phyloP scores from a whole-genome alignment of 352 stramenopile genomes.

The Pythium dissimile region DNA sequence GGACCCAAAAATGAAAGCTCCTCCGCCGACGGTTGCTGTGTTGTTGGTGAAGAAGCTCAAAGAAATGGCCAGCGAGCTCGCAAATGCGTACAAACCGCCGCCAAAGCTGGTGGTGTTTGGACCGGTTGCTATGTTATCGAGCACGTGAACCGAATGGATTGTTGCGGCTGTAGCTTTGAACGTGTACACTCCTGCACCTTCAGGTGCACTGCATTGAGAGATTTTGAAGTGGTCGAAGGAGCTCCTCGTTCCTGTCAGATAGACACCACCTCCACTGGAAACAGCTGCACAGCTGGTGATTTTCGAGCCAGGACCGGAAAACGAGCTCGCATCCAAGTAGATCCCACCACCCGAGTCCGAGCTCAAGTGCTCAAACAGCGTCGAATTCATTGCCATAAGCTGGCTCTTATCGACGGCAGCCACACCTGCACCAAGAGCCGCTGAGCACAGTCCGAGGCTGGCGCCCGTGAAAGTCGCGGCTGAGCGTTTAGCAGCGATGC shows the following conservation, averaged over 20 bases:
- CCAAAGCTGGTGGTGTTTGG: background rate
- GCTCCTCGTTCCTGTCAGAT: constrained; percentile 1
- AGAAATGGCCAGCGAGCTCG: background rate
- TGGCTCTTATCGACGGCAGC: constrained; percentile 8
- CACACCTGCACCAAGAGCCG: constrained; percentile 7
- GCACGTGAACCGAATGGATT: background rate
- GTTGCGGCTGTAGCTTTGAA: constrained; percentile 1
- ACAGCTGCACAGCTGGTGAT: background rate
- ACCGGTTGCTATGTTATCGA: background rate
- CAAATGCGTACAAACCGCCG: constrained; percentile 9
- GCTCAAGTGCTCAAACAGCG: background rate
- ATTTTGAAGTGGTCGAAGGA: background rate
- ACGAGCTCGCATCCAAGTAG: constrained; percentile 14
- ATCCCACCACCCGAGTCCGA: constrained; percentile 7
- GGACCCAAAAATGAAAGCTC: background rate
- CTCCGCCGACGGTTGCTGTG: background rate
- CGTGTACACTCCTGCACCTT: background rate
- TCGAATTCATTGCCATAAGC: constrained; percentile 1
- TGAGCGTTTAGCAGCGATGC: constrained; percentile 1
- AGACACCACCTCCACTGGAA: constrained; percentile 8
- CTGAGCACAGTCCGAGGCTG: background rate
- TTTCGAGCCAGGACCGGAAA: background rate
- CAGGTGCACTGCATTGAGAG: background rate
- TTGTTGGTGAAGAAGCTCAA: too few species aligned
- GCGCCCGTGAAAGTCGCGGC: background rate